A percentile compares a stretch with the other conserved stretches of the same genome.
phyloP scores from a whole-genome alignment of 1,284 basidiomycete genomes.

The Tilletiopsis washingtonensis region DNA sequence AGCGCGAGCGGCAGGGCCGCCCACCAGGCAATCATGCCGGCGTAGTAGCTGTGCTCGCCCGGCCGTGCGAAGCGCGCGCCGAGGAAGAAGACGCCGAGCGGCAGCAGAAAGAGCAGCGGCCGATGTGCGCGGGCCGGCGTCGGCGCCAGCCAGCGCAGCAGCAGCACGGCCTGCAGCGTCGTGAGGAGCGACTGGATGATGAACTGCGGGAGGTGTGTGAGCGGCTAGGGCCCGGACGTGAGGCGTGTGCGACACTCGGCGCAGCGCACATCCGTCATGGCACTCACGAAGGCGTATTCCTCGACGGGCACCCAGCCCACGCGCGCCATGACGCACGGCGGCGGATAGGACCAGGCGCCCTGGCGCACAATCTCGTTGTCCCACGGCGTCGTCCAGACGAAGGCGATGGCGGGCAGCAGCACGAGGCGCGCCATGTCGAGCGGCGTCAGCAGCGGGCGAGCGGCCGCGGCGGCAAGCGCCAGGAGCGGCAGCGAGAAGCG shows the following conservation, averaged over 20 bases:
- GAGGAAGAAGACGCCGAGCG: constrained; percentile 4
- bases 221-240: not conserved
- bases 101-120: constrained; percentile 3
- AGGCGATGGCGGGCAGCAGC: constrained; percentile 32
- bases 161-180: constrained; percentile 27
- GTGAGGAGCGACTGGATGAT: constrained; percentile 38
- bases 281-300: constrained; percentile 36
- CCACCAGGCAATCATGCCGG: constrained; percentile 42
- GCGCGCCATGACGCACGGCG: constrained; percentile 31
- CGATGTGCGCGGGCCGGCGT: constrained; percentile 8
- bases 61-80: constrained; percentile 1
- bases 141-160: constrained; percentile 33
- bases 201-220: constrained; percentile 13
- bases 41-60: constrained; percentile 24
- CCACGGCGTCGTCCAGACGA: constrained; percentile 41
- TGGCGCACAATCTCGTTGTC: constrained; percentile 35
- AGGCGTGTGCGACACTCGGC: not conserved
- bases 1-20: constrained; percentile 25
- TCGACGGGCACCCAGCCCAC: constrained; percentile 36
- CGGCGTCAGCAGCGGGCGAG: constrained; percentile 28
- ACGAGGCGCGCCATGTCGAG: constrained; percentile 33
- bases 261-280: too few species aligned
- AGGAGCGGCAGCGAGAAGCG: constrained; percentile 33
- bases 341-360: constrained; percentile 34
- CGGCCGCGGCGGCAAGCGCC: constrained; percentile 17